Evolutionary conservation across 257 asterid species (phyloP).

Genomic region (Echites panduratus): DNA sequence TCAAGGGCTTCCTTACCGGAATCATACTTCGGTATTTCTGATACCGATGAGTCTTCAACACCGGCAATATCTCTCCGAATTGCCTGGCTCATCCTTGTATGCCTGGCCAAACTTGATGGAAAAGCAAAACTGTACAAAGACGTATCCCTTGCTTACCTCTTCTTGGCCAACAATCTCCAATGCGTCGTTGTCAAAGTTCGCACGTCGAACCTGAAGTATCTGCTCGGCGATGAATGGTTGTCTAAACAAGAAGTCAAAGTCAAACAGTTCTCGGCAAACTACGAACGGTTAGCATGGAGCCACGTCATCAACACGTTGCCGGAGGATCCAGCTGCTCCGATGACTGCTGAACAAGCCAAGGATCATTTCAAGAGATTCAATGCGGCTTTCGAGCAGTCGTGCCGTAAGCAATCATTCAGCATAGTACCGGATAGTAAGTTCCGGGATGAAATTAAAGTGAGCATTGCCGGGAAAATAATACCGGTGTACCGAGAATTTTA

Average conservation of each 20-base stretch:
- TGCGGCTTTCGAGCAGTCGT: slow-evolving; percentile 55
- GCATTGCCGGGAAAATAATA: slow-evolving; percentile 43
- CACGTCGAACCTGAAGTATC: slow-evolving; percentile 56
- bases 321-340: slow-evolving; percentile 32
- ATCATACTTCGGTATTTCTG: slow-evolving; percentile 43
- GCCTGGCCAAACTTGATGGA: slow-evolving; percentile 66
- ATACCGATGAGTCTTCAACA: slow-evolving; percentile 49
- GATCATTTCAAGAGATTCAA: slow-evolving; percentile 60
- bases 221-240: slow-evolving; percentile 73
- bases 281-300: slow-evolving; percentile 71
- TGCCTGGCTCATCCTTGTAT: slow-evolving; percentile 58
- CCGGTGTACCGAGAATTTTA: slow-evolving; percentile 53
- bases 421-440: slow-evolving; percentile 54
- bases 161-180: slow-evolving; percentile 73
- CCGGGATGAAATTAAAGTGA: slow-evolving; percentile 49
- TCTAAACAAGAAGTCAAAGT: slow-evolving; percentile 52
- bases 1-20: slow-evolving; percentile 36
- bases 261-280: slow-evolving; percentile 41
- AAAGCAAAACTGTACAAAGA: slow-evolving; percentile 69
- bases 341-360: slow-evolving; percentile 32
- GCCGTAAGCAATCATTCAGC: slow-evolving; percentile 46
- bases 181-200: slow-evolving; percentile 53
- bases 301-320: slow-evolving; percentile 56
- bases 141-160: slow-evolving; percentile 48
- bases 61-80: slow-evolving; percentile 42